Evolutionary conservation across 2,329 filamentous ascomycete species (phyloP), one percentile per base, ranked within the genome.

Genomic region (Tolypocladium tundrense): DNA sequence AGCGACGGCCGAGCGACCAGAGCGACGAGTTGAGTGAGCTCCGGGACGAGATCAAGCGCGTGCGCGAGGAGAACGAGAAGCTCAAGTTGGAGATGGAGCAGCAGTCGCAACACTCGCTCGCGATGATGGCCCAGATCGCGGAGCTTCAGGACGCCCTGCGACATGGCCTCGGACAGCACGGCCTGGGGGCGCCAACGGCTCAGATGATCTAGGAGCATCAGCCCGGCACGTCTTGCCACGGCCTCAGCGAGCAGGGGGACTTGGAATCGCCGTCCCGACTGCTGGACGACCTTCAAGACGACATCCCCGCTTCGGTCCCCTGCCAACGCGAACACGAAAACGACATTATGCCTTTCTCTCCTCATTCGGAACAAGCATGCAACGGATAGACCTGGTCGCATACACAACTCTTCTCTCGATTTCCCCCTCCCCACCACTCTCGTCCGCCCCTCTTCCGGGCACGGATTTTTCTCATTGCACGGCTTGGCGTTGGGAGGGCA

Each of bases 61-160:
- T 90, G 41, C 79, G 81, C n/a, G 75, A 75, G 52, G 86, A 90
- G 68, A 86, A 87, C 59, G 77, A 84, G 61, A 82, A 85, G 63
- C 74, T 86, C 53, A 76, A 76, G 61, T 67, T 70, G 19, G 76
- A 82, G 58, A 72, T 82, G 60, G 73, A 80, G 43, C 71, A 75
- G 48, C 79, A 82, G 60, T 76, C 71, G 21, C 74, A 74, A 50
- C 75, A 79, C 61, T 76, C 73, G 4, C 65, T 74, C 14, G 69
- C 73, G 37, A 78, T 81, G 75, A 76, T 80, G 73, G 70, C 74
- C 48, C 77, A 80, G 62, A 76, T 81, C 31, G 69, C 72, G 1
- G 71, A 77, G 59, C 70, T 80, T 14, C 75, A 79, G 62, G 74
- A 76, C 21, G 69, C 75, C 5, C 65, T 78, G 43, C 68, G 73